phyloP scores from a whole-genome alignment of 805 yeast genomes.

The Hanseniaspora taiwanica region DNA sequence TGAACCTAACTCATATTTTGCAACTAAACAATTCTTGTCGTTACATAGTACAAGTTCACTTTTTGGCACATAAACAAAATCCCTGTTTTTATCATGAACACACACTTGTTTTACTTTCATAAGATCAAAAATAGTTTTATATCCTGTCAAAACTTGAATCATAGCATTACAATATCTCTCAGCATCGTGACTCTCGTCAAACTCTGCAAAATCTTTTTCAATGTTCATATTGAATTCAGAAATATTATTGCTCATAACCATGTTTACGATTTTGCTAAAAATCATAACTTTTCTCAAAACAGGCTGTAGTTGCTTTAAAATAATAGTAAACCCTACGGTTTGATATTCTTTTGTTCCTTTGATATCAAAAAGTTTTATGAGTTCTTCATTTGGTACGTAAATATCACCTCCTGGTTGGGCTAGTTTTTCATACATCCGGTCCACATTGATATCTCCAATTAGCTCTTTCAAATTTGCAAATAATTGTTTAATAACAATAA shows the following conservation, averaged over 20 bases:
- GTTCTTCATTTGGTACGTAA: background rate
- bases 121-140: background rate
- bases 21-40: constrained; percentile 1
- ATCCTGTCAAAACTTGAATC: constrained; percentile 1
- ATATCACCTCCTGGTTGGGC: background rate
- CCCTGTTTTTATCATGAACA: background rate
- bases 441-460: no score
- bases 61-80: background rate
- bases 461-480: background rate
- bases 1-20: constrained; percentile 3
- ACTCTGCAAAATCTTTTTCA: constrained; percentile 6
- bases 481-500: constrained; percentile 1
- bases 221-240: constrained; percentile 15
- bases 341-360: background rate
- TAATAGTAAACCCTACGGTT: constrained; percentile 9
- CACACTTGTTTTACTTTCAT: constrained; percentile 1
- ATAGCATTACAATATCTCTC: constrained; percentile 2
- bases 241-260: constrained; percentile 16
- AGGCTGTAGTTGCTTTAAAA: constrained; percentile 15
- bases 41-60: background rate
- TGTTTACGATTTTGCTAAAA: constrained; percentile 21
- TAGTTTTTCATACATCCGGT: no score
- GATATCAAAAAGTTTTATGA: background rate
- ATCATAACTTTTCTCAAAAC: constrained; percentile 20
- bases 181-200: constrained; percentile 1